Evolutionary conservation across 148 eudicot genomes (phyloP), one percentile per base, ranked within the genome.

Genomic region (Suaeda aralocaspica): DNA sequence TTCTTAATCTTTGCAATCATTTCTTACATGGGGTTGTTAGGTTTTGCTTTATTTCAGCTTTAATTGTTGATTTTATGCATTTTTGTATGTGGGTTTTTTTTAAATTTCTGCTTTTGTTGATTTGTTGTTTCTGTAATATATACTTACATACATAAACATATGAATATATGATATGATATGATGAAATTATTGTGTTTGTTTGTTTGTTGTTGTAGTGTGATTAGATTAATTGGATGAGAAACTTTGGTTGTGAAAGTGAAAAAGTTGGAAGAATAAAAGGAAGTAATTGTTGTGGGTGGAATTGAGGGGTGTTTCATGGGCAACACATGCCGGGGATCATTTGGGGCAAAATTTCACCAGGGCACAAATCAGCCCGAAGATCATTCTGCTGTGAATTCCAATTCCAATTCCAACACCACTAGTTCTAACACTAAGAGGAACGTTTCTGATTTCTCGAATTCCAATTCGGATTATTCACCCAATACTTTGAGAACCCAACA

Each of bases 271-370:
- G 4, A 8, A 36, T 36, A 36, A 36, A 66, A 31, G 16, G 58
- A 72, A 41, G 60, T 42, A 39, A 31, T 39, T 55, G 41, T 36
- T 46, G 59, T 30, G 51, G 46, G 79, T 66, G 77, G 73, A 70
- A 64, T 66, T 80, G 66, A 80, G 77, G 77, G 75, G 72, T 85
- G 88, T 86, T 86, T 84, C 84, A 89, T 89, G 94, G 94, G 94
- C 86, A 89, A 89, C 72, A 81, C 96, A 81, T 93, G 98, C 92
- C 88, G 96, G 72, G 92, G 94, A 71, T 88, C 96, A 79, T 82
- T 81, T 19, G 89, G 90, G 77, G 79, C 46, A 76, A 85, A 80
- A 77, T 26, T 71, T 73, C 76, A 69, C 48, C 86, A 83, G 88
- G 90, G 86, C 81, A 77, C 79, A 77, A 69, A 34, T 52, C 81